Evolutionary conservation across 352 stramenopile species (phyloP).

Genomic region (Phytophthora capsici): DNA sequence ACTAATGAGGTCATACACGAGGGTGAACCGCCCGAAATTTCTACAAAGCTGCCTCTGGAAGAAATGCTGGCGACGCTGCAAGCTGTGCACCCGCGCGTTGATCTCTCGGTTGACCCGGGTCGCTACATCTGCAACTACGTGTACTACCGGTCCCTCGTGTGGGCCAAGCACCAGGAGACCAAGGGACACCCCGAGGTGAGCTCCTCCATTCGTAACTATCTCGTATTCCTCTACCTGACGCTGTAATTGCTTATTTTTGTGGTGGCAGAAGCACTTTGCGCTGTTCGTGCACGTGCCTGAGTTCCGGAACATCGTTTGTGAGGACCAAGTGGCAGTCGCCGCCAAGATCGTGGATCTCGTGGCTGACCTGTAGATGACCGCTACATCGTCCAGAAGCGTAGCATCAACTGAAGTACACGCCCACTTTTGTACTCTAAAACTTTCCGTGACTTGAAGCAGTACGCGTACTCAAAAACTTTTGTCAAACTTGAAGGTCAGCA

Average conservation of each 20-base stretch:
- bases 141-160: conserved; percentile 82
- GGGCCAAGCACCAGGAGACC: conserved; percentile 51
- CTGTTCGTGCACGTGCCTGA: conserved; percentile 84
- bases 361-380: conserved; percentile 28
- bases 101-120: conserved; percentile 75
- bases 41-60: conserved; percentile 63
- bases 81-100: conserved; percentile 36
- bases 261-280: conserved; percentile 48
- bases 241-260: conserved; percentile 7
- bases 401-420: not conserved
- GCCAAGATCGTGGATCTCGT: conserved; percentile 64
- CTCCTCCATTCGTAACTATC: not conserved
- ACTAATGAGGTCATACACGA: conserved; percentile 57
- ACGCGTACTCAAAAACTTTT: not conserved
- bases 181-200: conserved; percentile 46
- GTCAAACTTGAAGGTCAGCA: not conserved
- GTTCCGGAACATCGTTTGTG: conserved; percentile 59
- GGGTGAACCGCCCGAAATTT: conserved; percentile 50
- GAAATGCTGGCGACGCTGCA: conserved; percentile 55
- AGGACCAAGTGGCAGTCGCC: conserved; percentile 71
- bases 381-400: not conserved
- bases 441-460: not conserved
- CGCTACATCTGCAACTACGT: conserved; percentile 90
- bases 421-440: not conserved
- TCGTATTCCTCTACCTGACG: too few species aligned